Base-by-base conservation (phyloP, 768 basidiomycete genomes). In the Plicaturopsis crispa region DNA sequence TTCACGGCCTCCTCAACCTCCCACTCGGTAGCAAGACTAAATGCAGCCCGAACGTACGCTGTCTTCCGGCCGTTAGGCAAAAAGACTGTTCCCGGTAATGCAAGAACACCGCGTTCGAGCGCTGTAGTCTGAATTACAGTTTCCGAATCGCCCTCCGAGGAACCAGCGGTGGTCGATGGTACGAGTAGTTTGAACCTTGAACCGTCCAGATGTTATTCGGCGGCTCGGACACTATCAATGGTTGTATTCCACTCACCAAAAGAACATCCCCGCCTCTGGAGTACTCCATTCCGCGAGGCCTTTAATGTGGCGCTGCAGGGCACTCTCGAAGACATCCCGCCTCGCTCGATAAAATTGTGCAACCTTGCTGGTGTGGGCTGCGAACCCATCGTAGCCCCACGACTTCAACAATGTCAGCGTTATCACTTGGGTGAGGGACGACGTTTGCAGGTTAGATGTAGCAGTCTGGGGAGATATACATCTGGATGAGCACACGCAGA, bases 191-290 rank as follows among this genome's bases (percentile, higher is more conserved):
- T 84, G 61, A 86, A 84, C 84, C 83, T 86, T 38, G 24, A 38
- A 34, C 45, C 31, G 24, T 13, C 14, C 24, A 35, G 38, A 48
- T 23, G 40, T 28, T 23, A n/a, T n/a, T n/a, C n/a, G n/a, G n/a
- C n/a, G n/a, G 30, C 23, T 14, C 23, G 36, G 23, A 24, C 19
- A n/a, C n/a, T n/a, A n/a, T n/a, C n/a, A n/a, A n/a, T n/a, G n/a
- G n/a, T n/a, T n/a, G 16, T 16, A 16, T 36, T 19, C 12, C 52
- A 65, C 76, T 18, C 28, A 80, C 84, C 87, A 93, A 56, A 89
- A 79, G 67, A 94, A 93, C 86, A 93, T 86, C 45, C 87, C 85
- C 17, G 84, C 77, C 48, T 80, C 78, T 6, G 86, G 87, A 0
- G 66, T 57, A 38, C 54, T 62, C 82, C 82, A 84, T 56, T 82